Base-by-base conservation (phyloP, 2,329 filamentous ascomycete species). In the Microsporum audouinii region DNA sequence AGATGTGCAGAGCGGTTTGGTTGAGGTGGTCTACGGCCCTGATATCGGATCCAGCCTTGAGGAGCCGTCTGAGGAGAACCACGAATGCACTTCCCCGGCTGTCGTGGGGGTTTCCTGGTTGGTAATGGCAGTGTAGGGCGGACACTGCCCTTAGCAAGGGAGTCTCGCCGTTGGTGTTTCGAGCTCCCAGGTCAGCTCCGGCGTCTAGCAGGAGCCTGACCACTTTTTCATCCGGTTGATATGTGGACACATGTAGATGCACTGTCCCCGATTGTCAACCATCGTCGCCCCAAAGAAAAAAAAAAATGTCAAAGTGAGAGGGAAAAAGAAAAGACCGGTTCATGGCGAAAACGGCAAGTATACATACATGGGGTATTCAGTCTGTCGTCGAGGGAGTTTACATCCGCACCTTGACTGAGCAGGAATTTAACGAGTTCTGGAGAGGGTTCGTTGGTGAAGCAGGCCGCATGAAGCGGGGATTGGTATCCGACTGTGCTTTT, bases 141-240 rank as follows among this genome's bases (percentile, higher is more conserved):
- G 55, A 57, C 2, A 29, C 34, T 31, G 55, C 55, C 23, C 55
- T 39, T 4, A 57, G 38, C 27, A 57, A 27, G 5, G 55, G 55
- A 0, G 55, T 57, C 27, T 57, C 55, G 12, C 55, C 55, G 17
- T 57, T 57, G 29, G 55, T 57, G 31, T 59, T 59, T 49, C 41
- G 33, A 2, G 57, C 39, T 1, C 10, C 23, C 10, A 59, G 57
- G 27, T 59, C 57, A 7, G 57, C 57, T 8, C 57, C 57, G 10
- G 57, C 39, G 29, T 45, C 41, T 3, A 59, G 43, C n/a, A 59
- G 57, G 27, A 59, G 39, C n/a, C 17, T 47, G 7, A 59, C 43
- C n/a, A 49, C 41, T 29, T 31, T 57, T 34, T 43, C 39, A 29
- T 57, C 55, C 23, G 55, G 55, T 10, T 43, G 55, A 27, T 4